Percentiles rank a stretch among this genome's conserved stretches.
phyloP scores from a whole-genome alignment of 345 rosid genomes.

The Sisymbrium irio region DNA sequence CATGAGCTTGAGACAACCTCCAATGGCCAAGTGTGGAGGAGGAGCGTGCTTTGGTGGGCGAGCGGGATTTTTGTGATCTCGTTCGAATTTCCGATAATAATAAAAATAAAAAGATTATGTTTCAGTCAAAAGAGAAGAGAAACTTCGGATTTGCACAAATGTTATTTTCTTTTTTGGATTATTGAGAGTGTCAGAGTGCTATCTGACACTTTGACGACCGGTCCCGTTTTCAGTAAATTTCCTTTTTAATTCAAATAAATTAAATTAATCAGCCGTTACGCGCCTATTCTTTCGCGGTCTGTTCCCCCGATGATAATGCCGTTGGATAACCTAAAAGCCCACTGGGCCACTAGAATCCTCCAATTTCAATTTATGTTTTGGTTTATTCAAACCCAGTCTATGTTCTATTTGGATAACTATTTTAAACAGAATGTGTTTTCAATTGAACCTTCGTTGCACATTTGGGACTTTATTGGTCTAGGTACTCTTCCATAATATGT shows the following conservation, averaged over 20 bases:
- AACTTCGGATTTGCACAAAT: neutral
- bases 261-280: constrained; percentile 19
- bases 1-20: neutral
- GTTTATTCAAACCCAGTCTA: neutral
- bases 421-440: no score
- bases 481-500: no score
- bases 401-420: no score
- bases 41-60: neutral
- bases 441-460: no score
- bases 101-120: neutral
- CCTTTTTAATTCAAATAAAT: neutral
- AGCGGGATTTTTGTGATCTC: constrained; percentile 23
- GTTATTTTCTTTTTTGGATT: neutral
- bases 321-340: neutral
- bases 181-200: constrained; percentile 23
- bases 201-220: constrained; percentile 26
- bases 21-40: no score
- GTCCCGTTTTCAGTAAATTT: constrained; percentile 8
- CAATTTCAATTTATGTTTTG: neutral
- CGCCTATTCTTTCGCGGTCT: constrained; percentile 2
- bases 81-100: constrained; percentile 4
- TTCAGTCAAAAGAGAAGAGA: neutral
- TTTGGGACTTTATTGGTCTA: no score
- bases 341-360: neutral
- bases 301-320: neutral